phyloP scores from a whole-genome alignment of 257 asterid species.

The Ilex aquifolium region DNA sequence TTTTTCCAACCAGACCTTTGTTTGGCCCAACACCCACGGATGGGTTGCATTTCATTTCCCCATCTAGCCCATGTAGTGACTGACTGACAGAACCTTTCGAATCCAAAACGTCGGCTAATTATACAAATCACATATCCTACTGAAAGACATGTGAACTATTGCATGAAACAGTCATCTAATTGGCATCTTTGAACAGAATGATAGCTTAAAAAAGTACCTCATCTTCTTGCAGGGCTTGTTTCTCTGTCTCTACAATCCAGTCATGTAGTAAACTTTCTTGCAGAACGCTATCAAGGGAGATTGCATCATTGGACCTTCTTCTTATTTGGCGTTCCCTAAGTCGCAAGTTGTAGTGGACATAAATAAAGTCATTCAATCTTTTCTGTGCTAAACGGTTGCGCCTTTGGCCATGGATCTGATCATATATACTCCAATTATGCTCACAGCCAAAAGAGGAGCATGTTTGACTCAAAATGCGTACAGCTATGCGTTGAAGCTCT shows the following conservation, averaged over 20 bases:
- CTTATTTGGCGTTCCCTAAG: constrained; percentile 81
- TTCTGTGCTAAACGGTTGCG: constrained; percentile 65
- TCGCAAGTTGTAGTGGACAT: constrained; percentile 83
- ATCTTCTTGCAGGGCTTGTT: constrained; percentile 58
- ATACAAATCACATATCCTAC: too few relatives aligned
- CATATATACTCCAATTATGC: constrained; percentile 86
- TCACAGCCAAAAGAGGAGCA: constrained; percentile 85
- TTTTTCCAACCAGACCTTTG: too few relatives aligned
- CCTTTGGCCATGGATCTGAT: constrained; percentile 55
- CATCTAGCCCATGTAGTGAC: too few relatives aligned
- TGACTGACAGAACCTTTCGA: too few relatives aligned
- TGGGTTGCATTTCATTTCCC: too few relatives aligned
- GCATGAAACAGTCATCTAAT: constrained; percentile 2
- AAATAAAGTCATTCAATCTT: constrained; percentile 56
- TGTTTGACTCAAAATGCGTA: constrained; percentile 84
- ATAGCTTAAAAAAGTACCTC: constrained; percentile 45
- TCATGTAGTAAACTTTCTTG: constrained; percentile 64
- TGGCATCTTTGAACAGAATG: background rate
- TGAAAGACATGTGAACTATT: background rate
- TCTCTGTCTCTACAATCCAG: constrained; percentile 78
- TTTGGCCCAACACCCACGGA: too few relatives aligned
- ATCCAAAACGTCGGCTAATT: too few relatives aligned
- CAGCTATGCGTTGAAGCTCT: constrained; percentile 85
- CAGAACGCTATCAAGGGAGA: constrained; percentile 50
- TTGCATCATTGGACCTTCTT: constrained; percentile 49